Conservation (phyloP, 2,329 filamentous ascomycete genomes). For the Colletotrichum eremochloae region DNA sequence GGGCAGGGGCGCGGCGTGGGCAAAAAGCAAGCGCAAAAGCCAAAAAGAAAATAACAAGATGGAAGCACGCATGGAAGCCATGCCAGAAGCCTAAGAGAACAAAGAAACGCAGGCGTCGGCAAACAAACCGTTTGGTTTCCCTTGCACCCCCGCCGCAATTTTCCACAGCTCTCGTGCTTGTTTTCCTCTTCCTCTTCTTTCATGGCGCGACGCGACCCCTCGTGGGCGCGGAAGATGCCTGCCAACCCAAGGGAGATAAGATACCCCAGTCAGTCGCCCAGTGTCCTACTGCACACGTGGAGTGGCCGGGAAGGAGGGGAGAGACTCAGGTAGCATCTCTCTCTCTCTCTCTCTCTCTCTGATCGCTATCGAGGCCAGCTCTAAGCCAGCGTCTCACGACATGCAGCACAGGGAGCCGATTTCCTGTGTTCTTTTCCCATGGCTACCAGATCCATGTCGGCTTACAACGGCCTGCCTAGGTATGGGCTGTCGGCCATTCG, state of each 20-base stretch:
- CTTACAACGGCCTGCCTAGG: neutral
- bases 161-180: neutral
- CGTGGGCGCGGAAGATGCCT: neutral
- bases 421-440: neutral
- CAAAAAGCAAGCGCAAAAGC: neutral
- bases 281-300: slow-evolving; percentile 9
- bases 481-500: neutral
- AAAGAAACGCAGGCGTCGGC: slow-evolving; percentile 30
- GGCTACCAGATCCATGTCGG: neutral
- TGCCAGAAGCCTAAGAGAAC: slow-evolving; percentile 33
- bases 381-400: neutral
- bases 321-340: slow-evolving; percentile 19
- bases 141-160: neutral
- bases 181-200: neutral
- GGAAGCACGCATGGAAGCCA: slow-evolving; percentile 30
- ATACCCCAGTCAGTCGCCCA: slow-evolving; percentile 7
- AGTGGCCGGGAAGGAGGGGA: slow-evolving; percentile 1
- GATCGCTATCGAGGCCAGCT: slow-evolving; percentile 9
- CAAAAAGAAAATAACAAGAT: slow-evolving; percentile 3
- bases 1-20: neutral
- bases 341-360: neutral
- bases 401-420: neutral
- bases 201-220: neutral
- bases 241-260: neutral
- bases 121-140: slow-evolving; percentile 23